A percentile compares a stretch with the other conserved stretches of the same genome.
These are phyloP conservation scores for Tetrapyrgos nigripes DNA, from an alignment of 1,284 basidiomycete genomes.

Conservation along the genomic window DNA sequence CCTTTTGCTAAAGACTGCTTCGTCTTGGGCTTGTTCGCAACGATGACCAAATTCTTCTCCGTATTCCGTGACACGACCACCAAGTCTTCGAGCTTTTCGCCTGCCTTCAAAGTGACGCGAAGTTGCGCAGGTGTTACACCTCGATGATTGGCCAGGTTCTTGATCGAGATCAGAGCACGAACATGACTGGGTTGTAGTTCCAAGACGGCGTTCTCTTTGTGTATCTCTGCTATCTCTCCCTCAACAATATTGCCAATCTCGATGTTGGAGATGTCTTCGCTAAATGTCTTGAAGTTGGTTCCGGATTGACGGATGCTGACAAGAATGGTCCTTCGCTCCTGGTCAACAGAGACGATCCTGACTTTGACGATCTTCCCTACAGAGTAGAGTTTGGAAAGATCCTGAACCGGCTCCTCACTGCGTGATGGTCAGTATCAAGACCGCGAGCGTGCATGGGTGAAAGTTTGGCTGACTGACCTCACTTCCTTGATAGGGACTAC, in stretches of 20 bases:
- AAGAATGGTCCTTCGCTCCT: constrained; percentile 69
- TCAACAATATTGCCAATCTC: constrained; percentile 80
- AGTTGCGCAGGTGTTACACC: constrained; percentile 75
- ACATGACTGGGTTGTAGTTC: constrained; percentile 75
- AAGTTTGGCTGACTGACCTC: constrained; percentile 55
- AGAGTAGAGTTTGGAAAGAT: constrained; percentile 75
- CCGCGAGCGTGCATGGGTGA: constrained; percentile 9
- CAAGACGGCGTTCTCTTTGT: constrained; percentile 85
- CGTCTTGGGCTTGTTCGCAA: constrained; percentile 72
- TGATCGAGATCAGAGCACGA: constrained; percentile 85
- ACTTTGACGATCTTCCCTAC: constrained; percentile 90
- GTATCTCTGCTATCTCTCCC: constrained; percentile 79
- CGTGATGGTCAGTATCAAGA: constrained; percentile 10
- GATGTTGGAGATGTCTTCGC: constrained; percentile 71
- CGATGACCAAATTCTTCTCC: constrained; percentile 89
- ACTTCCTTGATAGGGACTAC: constrained; percentile 84
- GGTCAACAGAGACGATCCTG: constrained; percentile 78
- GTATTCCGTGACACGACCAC: constrained; percentile 91
- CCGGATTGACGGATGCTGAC: constrained; percentile 90
- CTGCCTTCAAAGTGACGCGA: constrained; percentile 68
- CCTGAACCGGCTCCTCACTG: constrained; percentile 70
- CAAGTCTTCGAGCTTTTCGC: constrained; percentile 80
- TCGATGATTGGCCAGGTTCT: constrained; percentile 88
- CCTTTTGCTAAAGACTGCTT: constrained; percentile 56
- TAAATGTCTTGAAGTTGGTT: constrained; percentile 53